Base-by-base conservation (phyloP, 768 basidiomycete genomes). In the Rhodotorula babjevae region DNA sequence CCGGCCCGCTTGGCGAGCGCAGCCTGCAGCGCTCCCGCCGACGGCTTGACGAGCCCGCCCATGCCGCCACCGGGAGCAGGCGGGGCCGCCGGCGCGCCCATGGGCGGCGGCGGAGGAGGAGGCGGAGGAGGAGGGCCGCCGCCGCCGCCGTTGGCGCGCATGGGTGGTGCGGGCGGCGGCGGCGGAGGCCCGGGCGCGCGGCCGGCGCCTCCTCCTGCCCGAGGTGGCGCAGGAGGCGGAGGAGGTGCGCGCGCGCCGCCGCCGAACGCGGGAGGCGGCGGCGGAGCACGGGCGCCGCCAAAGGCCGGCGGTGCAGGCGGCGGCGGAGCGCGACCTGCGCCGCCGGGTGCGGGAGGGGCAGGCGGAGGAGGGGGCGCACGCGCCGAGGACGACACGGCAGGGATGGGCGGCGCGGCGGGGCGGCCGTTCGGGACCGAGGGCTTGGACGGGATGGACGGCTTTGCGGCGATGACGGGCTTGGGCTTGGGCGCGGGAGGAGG, bases 401-500 rank as follows among this genome's bases (percentile, higher is more conserved):
- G 62, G 2, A 47, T 58, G 7, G 57, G 59, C 6, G 53, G 67
- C 33, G 46, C 52, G 14, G 63, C 66, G 19, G 33, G 25, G 27
- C 56, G 36, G 55, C 59, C 65, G 31, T 50, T 75, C 75, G 19
- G 84, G 25, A 82, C 79, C 77, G 85, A 86, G 7, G 84, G 83
- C 61, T 81, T 81, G 10, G 33, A 46, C 25, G 71, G 68, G 27
- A 82, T 80, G 40, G 62, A 52, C n/a, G 68, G 68, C 49, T 88
- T 87, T 76, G 89, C 53, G 16, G 83, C 85, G 5, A 87, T 79
- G 18, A 87, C 84, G 3, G 88, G 88, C 67, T 79, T 79, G 6
- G 79, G 89, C 80, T 90, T 91, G 16, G 84, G 81, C 2, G 85
- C 50, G 25, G 50, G 86, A 25, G 87, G 80, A 7, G 88, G 85